These are phyloP conservation scores for Coelastrella sp. DNA, from an alignment of 139 green algal species.

Conservation along the genomic window DNA sequence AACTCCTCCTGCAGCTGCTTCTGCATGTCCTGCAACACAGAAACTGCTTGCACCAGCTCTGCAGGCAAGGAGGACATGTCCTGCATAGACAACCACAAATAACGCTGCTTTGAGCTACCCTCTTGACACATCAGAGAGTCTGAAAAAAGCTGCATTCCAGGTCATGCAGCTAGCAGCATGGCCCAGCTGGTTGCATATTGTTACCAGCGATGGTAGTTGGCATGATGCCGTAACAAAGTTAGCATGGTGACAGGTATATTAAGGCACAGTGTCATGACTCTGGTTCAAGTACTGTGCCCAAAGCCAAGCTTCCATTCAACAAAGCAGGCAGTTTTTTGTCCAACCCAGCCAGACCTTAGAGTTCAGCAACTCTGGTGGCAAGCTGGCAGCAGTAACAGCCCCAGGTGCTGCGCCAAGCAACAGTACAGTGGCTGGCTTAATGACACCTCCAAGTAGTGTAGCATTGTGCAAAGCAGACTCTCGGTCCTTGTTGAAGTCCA, in stretches of 20 bases:
- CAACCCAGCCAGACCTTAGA: background rate
- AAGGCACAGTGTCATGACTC: too few species aligned
- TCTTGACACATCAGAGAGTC: background rate
- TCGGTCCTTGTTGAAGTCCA: constrained; percentile 62
- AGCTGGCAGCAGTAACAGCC: background rate
- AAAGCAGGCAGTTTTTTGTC: too few species aligned
- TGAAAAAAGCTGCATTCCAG: too few species aligned
- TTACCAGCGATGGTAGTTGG: too few species aligned
- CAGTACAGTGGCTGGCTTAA: constrained; percentile 72
- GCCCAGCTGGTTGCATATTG: too few species aligned
- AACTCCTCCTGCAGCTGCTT: constrained; percentile 54
- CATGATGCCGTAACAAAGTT: too few species aligned
- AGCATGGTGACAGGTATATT: too few species aligned
- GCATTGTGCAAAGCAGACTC: constrained; percentile 68
- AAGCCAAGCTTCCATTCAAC: too few species aligned
- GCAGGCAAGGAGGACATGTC: constrained; percentile 30
- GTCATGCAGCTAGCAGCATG: too few species aligned
- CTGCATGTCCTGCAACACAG: constrained; percentile 50
- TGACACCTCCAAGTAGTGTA: constrained; percentile 78
- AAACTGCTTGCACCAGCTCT: constrained; percentile 40
- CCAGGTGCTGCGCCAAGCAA: constrained; percentile 69
- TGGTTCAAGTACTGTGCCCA: too few species aligned
- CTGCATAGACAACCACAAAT: constrained; percentile 15
- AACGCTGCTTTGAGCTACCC: background rate
- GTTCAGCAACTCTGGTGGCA: constrained; percentile 45